Base-by-base conservation (phyloP, 768 basidiomycete species). In the Clathrus columnatus region DNA sequence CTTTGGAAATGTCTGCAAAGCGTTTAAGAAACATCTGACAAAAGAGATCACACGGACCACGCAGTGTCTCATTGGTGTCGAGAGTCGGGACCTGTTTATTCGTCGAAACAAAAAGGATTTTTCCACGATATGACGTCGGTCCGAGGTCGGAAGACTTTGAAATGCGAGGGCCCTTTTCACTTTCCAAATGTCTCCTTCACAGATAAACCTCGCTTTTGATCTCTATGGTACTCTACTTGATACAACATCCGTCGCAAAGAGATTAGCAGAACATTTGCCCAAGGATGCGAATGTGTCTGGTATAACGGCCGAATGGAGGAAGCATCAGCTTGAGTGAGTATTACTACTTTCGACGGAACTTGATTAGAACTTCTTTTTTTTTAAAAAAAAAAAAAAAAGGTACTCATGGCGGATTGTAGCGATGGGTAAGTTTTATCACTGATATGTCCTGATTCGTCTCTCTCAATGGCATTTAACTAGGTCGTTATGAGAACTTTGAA, bases 171-270 rank as follows among this genome's bases (percentile, higher is more conserved):
- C 36, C 7, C 4, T 36, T n/a, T 11, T 36, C 36, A 36, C n/a
- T 36, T 11, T 36, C 36, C n/a, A 36, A 8, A 36, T 36, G 36
- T 36, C 36, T 5, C 36, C 36, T 28, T 43, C 51, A 36, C n/a
- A 6, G n/a, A 47, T 47, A 14, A 3, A 21, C 23, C 56, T 68
- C n/a, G 67, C 67, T 8, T 65, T 68, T 48, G 67, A 68, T 51
- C 60, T 68, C 48, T 68, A 67, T 45, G 67, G 67, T 8, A 68
- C 67, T 6, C 48, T 68, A 21, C 61, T 68, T 18, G 60, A 68
- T 50, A 67, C 67, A 5, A 55, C 49, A 30, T 55, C 59, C 45
- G 62, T 68, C 23, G 21, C 59, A 16, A 29, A 44, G 29, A 54
- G 52, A 6, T 23, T 67, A 2, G 18, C 49, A 30, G 21, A 36